Conservation (phyloP, 768 basidiomycete species). For the Pluteus cervinus region DNA sequence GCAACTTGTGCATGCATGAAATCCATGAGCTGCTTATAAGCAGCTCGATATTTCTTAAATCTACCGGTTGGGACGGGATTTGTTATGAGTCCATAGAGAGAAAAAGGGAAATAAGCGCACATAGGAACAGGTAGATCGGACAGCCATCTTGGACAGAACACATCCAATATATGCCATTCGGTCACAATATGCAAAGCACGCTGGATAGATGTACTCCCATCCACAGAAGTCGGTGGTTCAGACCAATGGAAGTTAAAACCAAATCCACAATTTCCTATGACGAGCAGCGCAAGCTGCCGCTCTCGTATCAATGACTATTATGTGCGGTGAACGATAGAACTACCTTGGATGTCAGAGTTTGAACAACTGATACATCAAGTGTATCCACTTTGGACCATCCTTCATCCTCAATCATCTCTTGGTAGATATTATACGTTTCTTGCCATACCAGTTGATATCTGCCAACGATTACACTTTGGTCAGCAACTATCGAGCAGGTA, state of each 20-base stretch:
- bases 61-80: neutral
- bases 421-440: slow-evolving; percentile 23
- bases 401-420: slow-evolving; percentile 25
- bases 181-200: slow-evolving; percentile 9
- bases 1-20: slow-evolving; percentile 4
- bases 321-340: neutral
- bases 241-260: slow-evolving; percentile 8
- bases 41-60: slow-evolving; percentile 1
- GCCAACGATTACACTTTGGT: no score
- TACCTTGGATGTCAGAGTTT: slow-evolving; percentile 25
- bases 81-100: neutral
- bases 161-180: neutral
- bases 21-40: neutral
- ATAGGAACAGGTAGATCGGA: neutral
- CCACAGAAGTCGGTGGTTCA: neutral
- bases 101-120: neutral
- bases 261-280: slow-evolving; percentile 8
- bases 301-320: neutral
- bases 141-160: neutral
- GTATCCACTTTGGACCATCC: slow-evolving; percentile 17
- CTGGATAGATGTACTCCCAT: slow-evolving; percentile 7
- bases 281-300: slow-evolving; percentile 5
- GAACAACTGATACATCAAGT: slow-evolving; percentile 18
- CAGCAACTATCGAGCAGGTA: no score
- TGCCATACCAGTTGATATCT: slow-evolving; percentile 32